A percentile compares a stretch with the other conserved stretches of the same genome.
Evolutionary conservation across 2,329 filamentous ascomycete species (phyloP).

Genomic region (Leptographium galeiforme): DNA sequence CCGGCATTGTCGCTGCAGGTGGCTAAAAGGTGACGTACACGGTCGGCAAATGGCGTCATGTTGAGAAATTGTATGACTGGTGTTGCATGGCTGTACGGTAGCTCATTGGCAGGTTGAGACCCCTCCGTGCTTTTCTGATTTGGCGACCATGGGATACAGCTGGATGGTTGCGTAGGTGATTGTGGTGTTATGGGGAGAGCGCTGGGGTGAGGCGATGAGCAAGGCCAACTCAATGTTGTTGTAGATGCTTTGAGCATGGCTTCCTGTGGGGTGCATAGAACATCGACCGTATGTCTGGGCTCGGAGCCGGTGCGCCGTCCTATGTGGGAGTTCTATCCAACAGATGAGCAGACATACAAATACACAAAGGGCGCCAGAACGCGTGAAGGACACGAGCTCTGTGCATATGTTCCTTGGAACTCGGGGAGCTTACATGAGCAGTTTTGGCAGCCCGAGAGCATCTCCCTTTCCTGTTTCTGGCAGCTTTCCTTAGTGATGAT

Average conservation of each 20-base stretch:
- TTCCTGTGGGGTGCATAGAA: not conserved
- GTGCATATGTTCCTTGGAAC: too few relatives aligned
- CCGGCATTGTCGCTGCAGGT: too few relatives aligned
- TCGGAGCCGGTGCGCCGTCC: too few relatives aligned
- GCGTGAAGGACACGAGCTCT: too few relatives aligned
- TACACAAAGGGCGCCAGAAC: too few relatives aligned
- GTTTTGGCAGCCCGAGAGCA: too few relatives aligned
- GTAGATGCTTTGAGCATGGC: not conserved
- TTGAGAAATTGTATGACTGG: not conserved
- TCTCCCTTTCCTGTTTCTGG: not conserved
- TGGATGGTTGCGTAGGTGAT: not conserved
- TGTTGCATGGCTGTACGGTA: not conserved
- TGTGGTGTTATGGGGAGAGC: not conserved
- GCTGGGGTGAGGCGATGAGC: not conserved
- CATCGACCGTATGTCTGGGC: not conserved
- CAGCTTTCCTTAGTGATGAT: not conserved
- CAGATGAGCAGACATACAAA: too few relatives aligned
- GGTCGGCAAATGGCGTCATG: not conserved
- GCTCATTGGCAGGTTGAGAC: not conserved
- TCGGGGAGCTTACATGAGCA: too few relatives aligned
- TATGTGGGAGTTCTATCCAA: not conserved
- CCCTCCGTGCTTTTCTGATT: not conserved
- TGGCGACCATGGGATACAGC: not conserved
- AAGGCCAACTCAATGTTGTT: not conserved
- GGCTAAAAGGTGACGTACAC: not conserved